Evolutionary conservation across 495 filamentous ascomycete genomes (phyloP).

Genomic region (Hapsidospora chrysogenum): DNA sequence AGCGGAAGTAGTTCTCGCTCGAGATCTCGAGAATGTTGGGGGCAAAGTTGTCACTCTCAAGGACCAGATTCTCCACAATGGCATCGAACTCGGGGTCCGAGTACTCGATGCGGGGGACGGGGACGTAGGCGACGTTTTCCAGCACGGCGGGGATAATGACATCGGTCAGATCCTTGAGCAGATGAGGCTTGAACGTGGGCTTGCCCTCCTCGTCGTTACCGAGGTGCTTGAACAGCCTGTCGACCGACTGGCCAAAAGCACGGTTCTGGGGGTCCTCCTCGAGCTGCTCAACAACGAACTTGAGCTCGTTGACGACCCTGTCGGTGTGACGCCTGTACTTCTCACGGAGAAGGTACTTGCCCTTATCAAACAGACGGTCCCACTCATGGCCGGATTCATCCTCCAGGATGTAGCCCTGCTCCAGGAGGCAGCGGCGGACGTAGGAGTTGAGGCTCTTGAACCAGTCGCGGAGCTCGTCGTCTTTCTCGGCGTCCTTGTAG

Average conservation of each 20-base stretch:
- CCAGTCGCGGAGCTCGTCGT: constrained; percentile 78
- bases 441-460: constrained; percentile 66
- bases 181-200: constrained; percentile 72
- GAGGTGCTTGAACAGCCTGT: constrained; percentile 77
- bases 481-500: constrained; percentile 79
- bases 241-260: constrained; percentile 52
- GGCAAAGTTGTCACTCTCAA: constrained; percentile 94
- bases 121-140: constrained; percentile 80
- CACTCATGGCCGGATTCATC: constrained; percentile 70
- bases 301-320: constrained; percentile 74
- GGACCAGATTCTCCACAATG: constrained; percentile 80
- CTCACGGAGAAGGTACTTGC: constrained; percentile 74
- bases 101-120: constrained; percentile 87
- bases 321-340: constrained; percentile 81
- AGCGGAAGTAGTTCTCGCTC: constrained; percentile 89
- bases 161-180: constrained; percentile 74
- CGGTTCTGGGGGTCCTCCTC: constrained; percentile 75
- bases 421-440: constrained; percentile 66
- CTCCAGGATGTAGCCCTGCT: constrained; percentile 82
- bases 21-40: constrained; percentile 86
- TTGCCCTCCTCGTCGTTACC: constrained; percentile 41
- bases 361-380: constrained; percentile 71
- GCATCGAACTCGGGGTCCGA: constrained; percentile 73
- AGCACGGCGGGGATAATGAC: constrained; percentile 76
- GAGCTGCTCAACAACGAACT: constrained; percentile 79